Evolutionary conservation across 768 basidiomycete genomes (phyloP).

Genomic region (Tricholoma bakamatsutake): DNA sequence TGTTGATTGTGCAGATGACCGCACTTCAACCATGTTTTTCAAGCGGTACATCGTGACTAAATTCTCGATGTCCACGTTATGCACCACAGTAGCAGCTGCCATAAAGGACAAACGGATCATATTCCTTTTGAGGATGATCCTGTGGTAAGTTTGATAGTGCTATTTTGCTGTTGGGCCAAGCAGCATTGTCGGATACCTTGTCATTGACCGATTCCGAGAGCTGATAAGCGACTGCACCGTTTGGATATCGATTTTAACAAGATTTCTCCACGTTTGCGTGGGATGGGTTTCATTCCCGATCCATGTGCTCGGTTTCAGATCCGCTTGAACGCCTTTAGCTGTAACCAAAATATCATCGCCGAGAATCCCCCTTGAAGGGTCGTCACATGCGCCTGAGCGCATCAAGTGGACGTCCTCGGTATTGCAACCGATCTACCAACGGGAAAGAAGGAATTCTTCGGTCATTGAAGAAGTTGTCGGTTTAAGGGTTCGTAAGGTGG

Average conservation of each 20-base stretch:
- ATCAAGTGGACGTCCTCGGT: not conserved
- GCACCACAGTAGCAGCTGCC: not conserved
- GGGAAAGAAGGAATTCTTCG: too few species aligned
- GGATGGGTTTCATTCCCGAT: not conserved
- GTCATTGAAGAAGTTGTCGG: too few species aligned
- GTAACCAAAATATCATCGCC: not conserved
- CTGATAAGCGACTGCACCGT: not conserved
- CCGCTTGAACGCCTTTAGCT: not conserved
- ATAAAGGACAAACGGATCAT: not conserved
- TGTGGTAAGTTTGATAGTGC: not conserved
- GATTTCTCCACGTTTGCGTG: not conserved
- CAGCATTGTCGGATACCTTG: too few species aligned
- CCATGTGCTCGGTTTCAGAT: not conserved
- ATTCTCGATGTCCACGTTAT: slow-evolving; percentile 1
- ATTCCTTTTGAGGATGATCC: slow-evolving; percentile 3
- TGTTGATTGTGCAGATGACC: slow-evolving; percentile 28
- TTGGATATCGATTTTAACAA: not conserved
- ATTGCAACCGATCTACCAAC: too few species aligned
- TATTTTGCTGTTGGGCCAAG: not conserved
- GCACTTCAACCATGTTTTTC: slow-evolving; percentile 27
- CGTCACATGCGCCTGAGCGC: not conserved
- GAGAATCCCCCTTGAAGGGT: not conserved
- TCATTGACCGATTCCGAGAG: too few species aligned
- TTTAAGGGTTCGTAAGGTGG: too few species aligned
- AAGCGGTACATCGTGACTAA: slow-evolving; percentile 33